A percentile compares a stretch with the other conserved stretches of the same genome.
phyloP scores from a whole-genome alignment of 2,329 filamentous ascomycete genomes.

The Cryphonectria japonica region DNA sequence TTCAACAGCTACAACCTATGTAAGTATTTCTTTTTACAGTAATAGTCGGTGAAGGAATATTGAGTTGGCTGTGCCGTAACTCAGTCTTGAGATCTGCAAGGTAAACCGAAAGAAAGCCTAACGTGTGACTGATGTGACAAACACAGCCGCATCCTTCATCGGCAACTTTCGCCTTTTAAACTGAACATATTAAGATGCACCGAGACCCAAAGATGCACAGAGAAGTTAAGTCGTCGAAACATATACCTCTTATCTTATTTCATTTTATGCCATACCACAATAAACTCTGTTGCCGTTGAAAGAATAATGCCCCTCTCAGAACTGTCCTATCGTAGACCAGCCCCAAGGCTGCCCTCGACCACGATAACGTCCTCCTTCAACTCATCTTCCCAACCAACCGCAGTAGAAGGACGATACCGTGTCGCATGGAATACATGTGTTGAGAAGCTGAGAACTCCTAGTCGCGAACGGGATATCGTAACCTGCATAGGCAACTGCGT shows the following conservation, averaged over 20 bases:
- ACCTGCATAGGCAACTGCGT: background rate
- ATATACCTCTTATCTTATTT: background rate
- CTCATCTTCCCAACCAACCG: background rate
- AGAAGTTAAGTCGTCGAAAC: background rate
- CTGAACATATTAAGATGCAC: background rate
- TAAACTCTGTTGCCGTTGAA: background rate
- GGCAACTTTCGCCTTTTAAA: background rate
- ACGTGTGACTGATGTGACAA: background rate
- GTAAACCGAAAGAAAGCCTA: background rate
- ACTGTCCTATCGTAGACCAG: background rate
- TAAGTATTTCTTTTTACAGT: background rate
- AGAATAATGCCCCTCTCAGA: background rate
- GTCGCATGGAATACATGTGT: background rate
- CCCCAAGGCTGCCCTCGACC: background rate
- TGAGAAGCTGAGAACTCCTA: background rate
- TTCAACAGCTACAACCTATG: no score
- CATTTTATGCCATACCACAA: background rate
- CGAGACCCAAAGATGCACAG: background rate
- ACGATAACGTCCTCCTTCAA: background rate
- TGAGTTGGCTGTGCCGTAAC: background rate
- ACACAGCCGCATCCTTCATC: background rate
- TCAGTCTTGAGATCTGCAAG: background rate
- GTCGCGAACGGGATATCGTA: background rate
- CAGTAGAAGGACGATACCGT: background rate
- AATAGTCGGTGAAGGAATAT: background rate